Conservation (phyloP, 2,329 filamentous ascomycete genomes). For the Colletotrichum sp. region DNA sequence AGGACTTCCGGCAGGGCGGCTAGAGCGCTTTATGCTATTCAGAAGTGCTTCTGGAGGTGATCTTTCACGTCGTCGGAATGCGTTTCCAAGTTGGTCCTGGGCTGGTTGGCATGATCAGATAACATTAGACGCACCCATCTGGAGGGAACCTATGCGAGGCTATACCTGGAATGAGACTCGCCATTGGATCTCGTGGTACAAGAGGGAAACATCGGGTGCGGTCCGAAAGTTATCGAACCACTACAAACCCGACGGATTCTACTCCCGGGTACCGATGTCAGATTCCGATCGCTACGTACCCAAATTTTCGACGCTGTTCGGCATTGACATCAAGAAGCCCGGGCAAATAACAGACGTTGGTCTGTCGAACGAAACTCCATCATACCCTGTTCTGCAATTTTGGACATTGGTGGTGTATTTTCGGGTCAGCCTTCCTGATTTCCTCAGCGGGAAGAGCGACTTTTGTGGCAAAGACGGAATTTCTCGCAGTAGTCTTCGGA, state of each 20-base stretch:
- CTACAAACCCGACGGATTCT: neutral
- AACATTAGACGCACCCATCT: neutral
- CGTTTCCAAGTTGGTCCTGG: neutral
- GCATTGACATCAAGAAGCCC: neutral
- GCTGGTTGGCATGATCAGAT: neutral
- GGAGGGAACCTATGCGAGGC: neutral
- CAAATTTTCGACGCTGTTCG: neutral
- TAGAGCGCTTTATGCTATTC: neutral
- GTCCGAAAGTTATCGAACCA: neutral
- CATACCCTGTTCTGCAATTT: neutral
- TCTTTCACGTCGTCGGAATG: neutral
- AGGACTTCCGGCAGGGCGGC: neutral
- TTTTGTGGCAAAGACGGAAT: neutral
- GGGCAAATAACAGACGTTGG: fast-evolving
- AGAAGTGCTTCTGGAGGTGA: neutral
- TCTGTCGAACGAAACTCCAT: fast-evolving
- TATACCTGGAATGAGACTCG: neutral
- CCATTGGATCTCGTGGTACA: neutral
- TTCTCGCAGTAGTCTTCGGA: neutral
- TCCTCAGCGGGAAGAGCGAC: neutral
- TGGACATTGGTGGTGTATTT: neutral
- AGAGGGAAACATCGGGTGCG: neutral
- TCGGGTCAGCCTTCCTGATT: neutral
- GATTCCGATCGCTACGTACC: neutral
- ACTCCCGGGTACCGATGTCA: neutral